A percentile compares a stretch with the other conserved stretches of the same genome.
These are phyloP conservation scores for Phytophthora fragariae DNA, from an alignment of 352 stramenopile genomes.

Conservation along the genomic window DNA sequence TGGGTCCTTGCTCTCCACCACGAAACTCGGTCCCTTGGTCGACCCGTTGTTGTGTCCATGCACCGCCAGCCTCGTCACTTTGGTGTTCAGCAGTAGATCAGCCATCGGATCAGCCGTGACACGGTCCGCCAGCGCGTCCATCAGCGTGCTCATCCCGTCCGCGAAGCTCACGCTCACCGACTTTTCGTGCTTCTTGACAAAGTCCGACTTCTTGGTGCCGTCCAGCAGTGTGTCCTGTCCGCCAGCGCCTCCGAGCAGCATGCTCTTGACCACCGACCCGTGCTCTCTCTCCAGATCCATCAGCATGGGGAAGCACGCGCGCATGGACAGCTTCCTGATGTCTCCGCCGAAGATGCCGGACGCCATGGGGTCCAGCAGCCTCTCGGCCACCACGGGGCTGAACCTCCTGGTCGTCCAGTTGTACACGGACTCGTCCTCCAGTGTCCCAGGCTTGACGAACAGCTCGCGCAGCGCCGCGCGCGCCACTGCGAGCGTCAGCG, in stretches of 20 bases:
- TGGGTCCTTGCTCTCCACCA: constrained; percentile 51
- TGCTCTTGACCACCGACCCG: constrained; percentile 80
- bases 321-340: constrained; percentile 79
- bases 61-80: constrained; percentile 40
- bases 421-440: constrained; percentile 85
- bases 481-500: constrained; percentile 60
- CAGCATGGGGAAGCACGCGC: constrained; percentile 83
- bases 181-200: constrained; percentile 71
- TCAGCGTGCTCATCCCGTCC: constrained; percentile 79
- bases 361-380: constrained; percentile 79
- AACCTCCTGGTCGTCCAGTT: constrained; percentile 82
- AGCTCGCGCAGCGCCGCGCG: constrained; percentile 75
- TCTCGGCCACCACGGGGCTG: constrained; percentile 79
- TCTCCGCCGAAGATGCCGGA: constrained; percentile 91
- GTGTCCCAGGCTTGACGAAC: constrained; percentile 45
- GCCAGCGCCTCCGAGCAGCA: constrained; percentile 56
- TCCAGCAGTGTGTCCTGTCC: constrained; percentile 66
- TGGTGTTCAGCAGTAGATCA: constrained; percentile 49
- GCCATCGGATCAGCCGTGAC: constrained; percentile 58
- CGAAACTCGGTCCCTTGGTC: constrained; percentile 36
- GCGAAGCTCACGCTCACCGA: constrained; percentile 90
- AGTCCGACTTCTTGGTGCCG: constrained; percentile 71
- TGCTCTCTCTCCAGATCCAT: constrained; percentile 79
- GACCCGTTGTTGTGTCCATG: constrained; percentile 25
- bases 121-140: constrained; percentile 51